A percentile compares a stretch with the other conserved stretches of the same genome.
Evolutionary conservation across 78 protist genomes (phyloP).

Genomic region (Creolimax fragrantissima): DNA sequence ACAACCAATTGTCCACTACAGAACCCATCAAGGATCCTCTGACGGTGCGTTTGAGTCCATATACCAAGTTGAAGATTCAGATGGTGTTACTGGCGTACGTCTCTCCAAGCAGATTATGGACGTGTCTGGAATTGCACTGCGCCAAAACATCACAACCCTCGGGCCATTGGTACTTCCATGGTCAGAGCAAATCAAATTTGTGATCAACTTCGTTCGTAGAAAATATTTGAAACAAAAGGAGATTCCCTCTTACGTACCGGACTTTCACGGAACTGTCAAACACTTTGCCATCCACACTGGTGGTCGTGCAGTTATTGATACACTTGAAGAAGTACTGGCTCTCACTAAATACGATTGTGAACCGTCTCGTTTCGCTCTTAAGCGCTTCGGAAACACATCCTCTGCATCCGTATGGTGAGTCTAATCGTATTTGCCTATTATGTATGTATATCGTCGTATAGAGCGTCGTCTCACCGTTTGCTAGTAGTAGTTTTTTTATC

Average conservation of each 20-base stretch:
- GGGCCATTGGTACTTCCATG: slow-evolving; percentile 73
- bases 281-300: slow-evolving; percentile 81
- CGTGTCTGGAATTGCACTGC: slow-evolving; percentile 56
- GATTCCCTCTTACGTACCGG: slow-evolving; percentile 52
- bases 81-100: slow-evolving; percentile 63
- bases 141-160: slow-evolving; percentile 61
- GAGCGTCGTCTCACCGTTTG: background rate
- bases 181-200: slow-evolving; percentile 57
- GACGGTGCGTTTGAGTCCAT: slow-evolving; percentile 54
- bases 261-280: slow-evolving; percentile 62
- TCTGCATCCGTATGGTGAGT: slow-evolving; percentile 46
- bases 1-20: too few relatives aligned
- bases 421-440: background rate
- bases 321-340: slow-evolving; percentile 53
- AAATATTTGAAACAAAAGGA: slow-evolving; percentile 3
- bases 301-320: slow-evolving; percentile 76
- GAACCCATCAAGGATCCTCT: slow-evolving; percentile 39
- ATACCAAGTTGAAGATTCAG: slow-evolving; percentile 56
- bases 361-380: slow-evolving; percentile 75
- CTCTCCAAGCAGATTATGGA: slow-evolving; percentile 48
- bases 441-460: background rate
- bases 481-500: background rate
- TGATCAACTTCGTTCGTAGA: slow-evolving; percentile 40
- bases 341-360: slow-evolving; percentile 46
- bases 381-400: slow-evolving; percentile 63